Conservation (phyloP, 495 filamentous ascomycete species). For the Penicillium parvum region DNA sequence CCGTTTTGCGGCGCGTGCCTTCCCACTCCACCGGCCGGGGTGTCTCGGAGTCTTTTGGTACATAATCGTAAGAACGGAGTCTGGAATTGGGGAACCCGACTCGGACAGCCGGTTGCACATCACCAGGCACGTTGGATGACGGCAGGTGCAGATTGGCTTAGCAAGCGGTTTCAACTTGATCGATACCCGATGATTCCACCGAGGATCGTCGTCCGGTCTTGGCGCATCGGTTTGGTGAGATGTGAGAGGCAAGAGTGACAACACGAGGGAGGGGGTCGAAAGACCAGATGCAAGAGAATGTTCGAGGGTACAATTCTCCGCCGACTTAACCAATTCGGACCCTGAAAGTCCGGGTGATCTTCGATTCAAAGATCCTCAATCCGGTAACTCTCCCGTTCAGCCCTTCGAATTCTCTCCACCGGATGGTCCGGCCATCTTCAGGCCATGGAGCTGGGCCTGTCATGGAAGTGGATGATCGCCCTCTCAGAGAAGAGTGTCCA, state of each 20-base stretch:
- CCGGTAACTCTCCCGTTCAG: not conserved
- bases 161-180: not conserved
- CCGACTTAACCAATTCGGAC: no score
- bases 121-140: slow-evolving; percentile 1
- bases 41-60: no score
- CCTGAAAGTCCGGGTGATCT: no score
- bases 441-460: not conserved
- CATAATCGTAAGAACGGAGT: no score
- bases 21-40: no score
- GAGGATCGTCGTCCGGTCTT: not conserved
- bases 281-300: no score
- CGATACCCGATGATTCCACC: not conserved
- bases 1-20: no score
- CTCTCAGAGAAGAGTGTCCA: not conserved
- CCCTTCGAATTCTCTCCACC: slow-evolving; percentile 3
- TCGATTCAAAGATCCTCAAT: slow-evolving; percentile 1
- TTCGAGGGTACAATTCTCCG: no score
- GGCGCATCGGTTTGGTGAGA: not conserved
- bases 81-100: slow-evolving; percentile 11
- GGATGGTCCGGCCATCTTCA: not conserved
- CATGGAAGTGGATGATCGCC: not conserved
- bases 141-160: slow-evolving; percentile 3
- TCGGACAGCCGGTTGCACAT: slow-evolving; percentile 21
- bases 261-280: no score
- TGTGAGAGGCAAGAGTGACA: not conserved